Evolutionary conservation across 225 moss, liverwort and hornwort genomes (phyloP).

Genomic region (Marchantia paleacea): DNA sequence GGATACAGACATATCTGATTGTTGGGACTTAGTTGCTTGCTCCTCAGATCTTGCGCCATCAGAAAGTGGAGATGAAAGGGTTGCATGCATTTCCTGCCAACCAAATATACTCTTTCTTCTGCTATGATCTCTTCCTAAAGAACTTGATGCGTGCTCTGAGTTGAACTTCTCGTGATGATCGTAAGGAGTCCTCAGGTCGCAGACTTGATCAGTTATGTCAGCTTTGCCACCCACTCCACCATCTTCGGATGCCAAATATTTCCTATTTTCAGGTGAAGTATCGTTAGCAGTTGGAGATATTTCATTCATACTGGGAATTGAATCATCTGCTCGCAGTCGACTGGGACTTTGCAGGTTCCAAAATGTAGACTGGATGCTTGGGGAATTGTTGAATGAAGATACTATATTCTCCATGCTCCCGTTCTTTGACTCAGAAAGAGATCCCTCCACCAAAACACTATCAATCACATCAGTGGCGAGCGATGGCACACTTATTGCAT

Average conservation of each 20-base stretch:
- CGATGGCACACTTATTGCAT: not conserved
- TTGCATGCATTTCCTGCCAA: constrained; percentile 26
- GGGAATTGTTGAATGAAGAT: not conserved
- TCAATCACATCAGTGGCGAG: not conserved
- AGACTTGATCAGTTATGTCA: not conserved
- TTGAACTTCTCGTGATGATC: not conserved
- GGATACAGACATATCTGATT: not conserved
- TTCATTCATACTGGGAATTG: not conserved
- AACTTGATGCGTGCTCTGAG: constrained; percentile 8
- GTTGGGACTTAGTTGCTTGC: not conserved
- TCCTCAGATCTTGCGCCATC: not conserved
- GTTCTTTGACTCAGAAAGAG: not conserved
- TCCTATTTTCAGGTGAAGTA: not conserved
- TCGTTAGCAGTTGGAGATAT: not conserved
- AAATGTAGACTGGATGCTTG: constrained; percentile 6
- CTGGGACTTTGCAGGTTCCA: not conserved
- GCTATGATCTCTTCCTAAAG: not conserved
- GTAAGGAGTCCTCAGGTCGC: not conserved
- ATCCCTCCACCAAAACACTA: not conserved
- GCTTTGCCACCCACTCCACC: not conserved
- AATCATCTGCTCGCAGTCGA: not conserved
- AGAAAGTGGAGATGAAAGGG: constrained; percentile 5
- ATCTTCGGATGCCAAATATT: not conserved
- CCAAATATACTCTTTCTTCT: constrained; percentile 24
- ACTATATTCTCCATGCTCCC: not conserved